These are phyloP conservation scores for Hansenula sp. DNA, from an alignment of 1,139 yeast species.

Conservation along the genomic window DNA sequence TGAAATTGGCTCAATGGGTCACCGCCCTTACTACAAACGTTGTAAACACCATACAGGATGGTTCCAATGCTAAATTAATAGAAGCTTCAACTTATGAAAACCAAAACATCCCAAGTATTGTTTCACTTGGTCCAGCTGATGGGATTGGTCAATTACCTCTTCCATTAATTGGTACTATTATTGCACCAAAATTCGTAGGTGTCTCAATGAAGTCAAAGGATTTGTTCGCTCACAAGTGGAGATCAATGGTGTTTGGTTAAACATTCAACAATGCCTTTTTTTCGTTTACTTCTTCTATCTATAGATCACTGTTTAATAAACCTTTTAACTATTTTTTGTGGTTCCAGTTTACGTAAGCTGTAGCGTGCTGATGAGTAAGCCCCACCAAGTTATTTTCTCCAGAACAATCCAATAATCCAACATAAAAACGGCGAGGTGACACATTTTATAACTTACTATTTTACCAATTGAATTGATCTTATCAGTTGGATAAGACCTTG, in stretches of 20 bases:
- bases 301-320: too few species aligned
- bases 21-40: background rate
- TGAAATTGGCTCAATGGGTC: slow-evolving; percentile 6
- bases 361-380: background rate
- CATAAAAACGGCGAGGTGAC: background rate
- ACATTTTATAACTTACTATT: background rate
- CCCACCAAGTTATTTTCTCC: background rate
- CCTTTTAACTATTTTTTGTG: too few species aligned
- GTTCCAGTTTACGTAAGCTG: too few species aligned
- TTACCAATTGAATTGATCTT: too few species aligned
- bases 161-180: slow-evolving; percentile 13
- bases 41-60: background rate
- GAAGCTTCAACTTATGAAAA: background rate
- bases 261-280: too few species aligned
- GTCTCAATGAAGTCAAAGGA: background rate
- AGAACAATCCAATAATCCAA: background rate
- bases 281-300: too few species aligned
- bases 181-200: slow-evolving; percentile 10
- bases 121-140: slow-evolving; percentile 12
- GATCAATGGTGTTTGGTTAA: background rate
- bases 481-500: too few species aligned
- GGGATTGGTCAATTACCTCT: slow-evolving; percentile 21
- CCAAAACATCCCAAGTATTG: background rate
- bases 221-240: background rate
- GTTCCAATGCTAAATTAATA: background rate